Conservation (phyloP, 2,329 filamentous ascomycete species). For the Colletotrichum sp. region DNA sequence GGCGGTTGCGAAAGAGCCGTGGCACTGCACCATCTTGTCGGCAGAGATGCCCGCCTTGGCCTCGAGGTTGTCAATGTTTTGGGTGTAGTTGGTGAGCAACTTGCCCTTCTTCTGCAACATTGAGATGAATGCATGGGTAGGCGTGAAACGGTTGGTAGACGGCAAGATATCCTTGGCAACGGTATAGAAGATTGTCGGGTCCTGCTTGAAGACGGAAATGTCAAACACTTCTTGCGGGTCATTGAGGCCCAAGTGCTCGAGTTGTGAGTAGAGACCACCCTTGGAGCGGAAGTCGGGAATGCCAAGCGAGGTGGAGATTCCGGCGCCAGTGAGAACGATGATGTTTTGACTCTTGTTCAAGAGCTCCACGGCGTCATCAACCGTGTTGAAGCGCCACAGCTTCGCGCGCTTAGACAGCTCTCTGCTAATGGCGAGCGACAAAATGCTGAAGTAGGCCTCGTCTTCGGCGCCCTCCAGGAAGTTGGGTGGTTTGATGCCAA, state of each 20-base stretch:
- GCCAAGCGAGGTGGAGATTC: slow-evolving; percentile 94
- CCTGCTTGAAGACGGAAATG: slow-evolving; percentile 82
- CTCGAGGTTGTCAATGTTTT: slow-evolving; percentile 98
- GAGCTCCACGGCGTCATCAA: slow-evolving; percentile 85
- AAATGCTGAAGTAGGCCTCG: slow-evolving; percentile 74
- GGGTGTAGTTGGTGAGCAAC: slow-evolving; percentile 94
- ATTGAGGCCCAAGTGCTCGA: slow-evolving; percentile 76
- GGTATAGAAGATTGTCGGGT: slow-evolving; percentile 89
- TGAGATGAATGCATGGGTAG: slow-evolving; percentile 92
- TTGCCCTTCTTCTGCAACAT: slow-evolving; percentile 88
- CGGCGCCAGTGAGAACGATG: slow-evolving; percentile 91
- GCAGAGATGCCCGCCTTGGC: slow-evolving; percentile 80
- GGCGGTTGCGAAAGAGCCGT: slow-evolving; percentile 93
- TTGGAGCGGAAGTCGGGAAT: slow-evolving; percentile 98
- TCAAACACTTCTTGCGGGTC: slow-evolving; percentile 97
- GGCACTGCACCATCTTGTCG: slow-evolving; percentile 91
- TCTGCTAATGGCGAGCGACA: slow-evolving; percentile 78
- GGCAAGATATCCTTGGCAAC: slow-evolving; percentile 92
- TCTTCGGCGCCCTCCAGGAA: slow-evolving; percentile 79
- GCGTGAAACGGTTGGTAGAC: slow-evolving; percentile 78
- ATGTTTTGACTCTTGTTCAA: slow-evolving; percentile 80
- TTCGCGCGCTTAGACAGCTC: slow-evolving; percentile 85
- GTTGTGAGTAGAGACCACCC: slow-evolving; percentile 86
- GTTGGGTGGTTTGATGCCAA: slow-evolving; percentile 75
- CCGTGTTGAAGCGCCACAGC: slow-evolving; percentile 78